Percentiles rank a stretch among this genome's conserved stretches.
Conservation (phyloP, 2,329 filamentous ascomycete species). For the Fusarium austroafricanum region DNA sequence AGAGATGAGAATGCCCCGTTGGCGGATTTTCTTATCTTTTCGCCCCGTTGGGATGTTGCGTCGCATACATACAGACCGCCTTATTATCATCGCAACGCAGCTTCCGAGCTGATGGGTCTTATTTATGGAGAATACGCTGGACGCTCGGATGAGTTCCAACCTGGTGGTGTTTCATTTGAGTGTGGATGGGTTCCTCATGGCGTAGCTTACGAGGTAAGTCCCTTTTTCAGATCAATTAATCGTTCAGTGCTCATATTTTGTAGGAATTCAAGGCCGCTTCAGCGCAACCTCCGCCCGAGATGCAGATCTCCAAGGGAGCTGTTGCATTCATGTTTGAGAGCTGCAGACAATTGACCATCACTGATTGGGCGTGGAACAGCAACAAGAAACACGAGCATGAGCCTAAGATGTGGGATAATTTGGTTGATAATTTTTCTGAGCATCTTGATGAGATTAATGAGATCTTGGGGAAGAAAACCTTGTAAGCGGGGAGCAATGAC, state of each 20-base stretch:
- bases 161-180: conserved; percentile 34
- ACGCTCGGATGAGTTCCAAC: conserved; percentile 33
- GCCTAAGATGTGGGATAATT: conserved; percentile 44
- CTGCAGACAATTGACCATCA: conserved; percentile 42
- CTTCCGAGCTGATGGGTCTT: conserved; percentile 68
- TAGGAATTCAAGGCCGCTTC: conserved; percentile 43
- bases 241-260: not conserved
- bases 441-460: conserved; percentile 37
- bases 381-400: conserved; percentile 45
- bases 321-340: conserved; percentile 45
- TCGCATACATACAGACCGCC: conserved; percentile 72
- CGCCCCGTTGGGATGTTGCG: conserved; percentile 72
- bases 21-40: conserved; percentile 75
- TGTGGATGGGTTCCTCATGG: conserved; percentile 36
- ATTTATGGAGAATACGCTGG: conserved; percentile 54
- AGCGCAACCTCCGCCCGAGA: conserved; percentile 27
- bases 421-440: conserved; percentile 42
- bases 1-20: conserved; percentile 64
- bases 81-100: conserved; percentile 73
- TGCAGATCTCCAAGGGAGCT: conserved; percentile 41
- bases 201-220: conserved; percentile 32
- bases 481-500: not conserved
- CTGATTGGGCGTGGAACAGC: conserved; percentile 43
- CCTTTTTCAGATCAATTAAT: too few relatives aligned
- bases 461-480: conserved; percentile 22